Percentiles rank a stretch among this genome's conserved stretches.
Conservation (phyloP, 768 basidiomycete species). For the Suillus americanus region DNA sequence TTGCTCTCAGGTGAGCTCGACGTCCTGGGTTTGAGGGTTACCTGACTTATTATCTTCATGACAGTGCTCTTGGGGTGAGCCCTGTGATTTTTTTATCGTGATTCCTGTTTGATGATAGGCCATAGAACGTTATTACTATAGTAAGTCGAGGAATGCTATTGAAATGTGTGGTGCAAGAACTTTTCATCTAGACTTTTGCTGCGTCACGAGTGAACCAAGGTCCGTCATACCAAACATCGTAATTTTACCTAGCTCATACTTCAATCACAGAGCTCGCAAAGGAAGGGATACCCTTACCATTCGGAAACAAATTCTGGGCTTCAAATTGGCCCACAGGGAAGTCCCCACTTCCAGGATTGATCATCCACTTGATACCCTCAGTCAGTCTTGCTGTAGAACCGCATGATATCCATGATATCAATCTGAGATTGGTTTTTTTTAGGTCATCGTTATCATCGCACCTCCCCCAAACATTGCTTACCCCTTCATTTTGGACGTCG, state of each 20-base stretch:
- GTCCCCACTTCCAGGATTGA: constrained; percentile 54
- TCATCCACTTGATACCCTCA: constrained; percentile 55
- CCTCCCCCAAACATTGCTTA: constrained; percentile 55
- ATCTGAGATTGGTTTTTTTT: constrained; percentile 40
- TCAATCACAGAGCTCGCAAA: constrained; percentile 50
- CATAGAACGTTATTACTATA: constrained; percentile 32
- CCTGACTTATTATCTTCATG: not conserved
- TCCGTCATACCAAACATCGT: constrained; percentile 9
- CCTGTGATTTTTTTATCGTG: not conserved
- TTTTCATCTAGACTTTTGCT: constrained; percentile 44
- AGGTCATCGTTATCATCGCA: constrained; percentile 53
- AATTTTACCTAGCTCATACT: not conserved
- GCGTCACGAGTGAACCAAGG: constrained; percentile 55
- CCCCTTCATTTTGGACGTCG: constrained; percentile 61
- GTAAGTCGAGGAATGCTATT: constrained; percentile 16
- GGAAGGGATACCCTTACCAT: constrained; percentile 60
- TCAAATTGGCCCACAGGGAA: constrained; percentile 62
- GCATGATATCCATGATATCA: not conserved
- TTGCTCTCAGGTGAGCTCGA: constrained; percentile 49
- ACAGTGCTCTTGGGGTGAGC: constrained; percentile 38
- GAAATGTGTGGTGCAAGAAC: not conserved
- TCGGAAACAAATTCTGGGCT: constrained; percentile 60
- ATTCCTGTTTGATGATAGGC: not conserved
- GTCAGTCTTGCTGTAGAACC: constrained; percentile 24
- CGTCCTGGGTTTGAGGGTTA: not conserved